phyloP scores from a whole-genome alignment of 192 early-diverging fungal species.

The Oehlia diaphana region DNA sequence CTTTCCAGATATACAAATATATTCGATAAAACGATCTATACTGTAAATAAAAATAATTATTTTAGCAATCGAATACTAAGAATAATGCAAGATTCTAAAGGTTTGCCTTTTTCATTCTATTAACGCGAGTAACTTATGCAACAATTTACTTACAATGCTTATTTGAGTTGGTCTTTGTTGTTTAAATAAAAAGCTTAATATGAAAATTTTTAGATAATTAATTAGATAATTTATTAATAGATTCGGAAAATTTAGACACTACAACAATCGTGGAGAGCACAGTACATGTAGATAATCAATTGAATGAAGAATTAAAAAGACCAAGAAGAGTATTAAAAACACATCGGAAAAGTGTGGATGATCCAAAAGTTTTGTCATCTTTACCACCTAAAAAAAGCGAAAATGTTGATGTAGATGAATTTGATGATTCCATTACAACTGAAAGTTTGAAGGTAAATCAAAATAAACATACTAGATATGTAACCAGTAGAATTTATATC shows the following conservation, averaged over 20 bases:
- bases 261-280: not conserved
- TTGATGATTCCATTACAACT: constrained; percentile 3
- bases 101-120: not conserved
- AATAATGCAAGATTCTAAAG: not conserved
- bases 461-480: not conserved
- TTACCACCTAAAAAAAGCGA: not conserved
- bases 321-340: constrained; percentile 14
- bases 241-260: not conserved
- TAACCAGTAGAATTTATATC: not conserved
- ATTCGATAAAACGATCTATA: not conserved
- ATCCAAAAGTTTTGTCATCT: not conserved
- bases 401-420: not conserved
- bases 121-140: not conserved
- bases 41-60: not conserved
- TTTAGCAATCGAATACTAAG: not conserved
- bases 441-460: constrained; percentile 11
- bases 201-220: not conserved
- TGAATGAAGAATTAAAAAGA: not conserved
- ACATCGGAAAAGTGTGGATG: not conserved
- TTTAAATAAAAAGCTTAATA: not conserved
- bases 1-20: not conserved
- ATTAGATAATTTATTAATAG: not conserved
- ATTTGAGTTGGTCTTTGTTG: too few species aligned
- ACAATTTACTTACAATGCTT: too few species aligned
- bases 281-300: not conserved